Evolutionary conservation across 805 yeast genomes (phyloP).

Genomic region (Saccharomyces eubayanus): DNA sequence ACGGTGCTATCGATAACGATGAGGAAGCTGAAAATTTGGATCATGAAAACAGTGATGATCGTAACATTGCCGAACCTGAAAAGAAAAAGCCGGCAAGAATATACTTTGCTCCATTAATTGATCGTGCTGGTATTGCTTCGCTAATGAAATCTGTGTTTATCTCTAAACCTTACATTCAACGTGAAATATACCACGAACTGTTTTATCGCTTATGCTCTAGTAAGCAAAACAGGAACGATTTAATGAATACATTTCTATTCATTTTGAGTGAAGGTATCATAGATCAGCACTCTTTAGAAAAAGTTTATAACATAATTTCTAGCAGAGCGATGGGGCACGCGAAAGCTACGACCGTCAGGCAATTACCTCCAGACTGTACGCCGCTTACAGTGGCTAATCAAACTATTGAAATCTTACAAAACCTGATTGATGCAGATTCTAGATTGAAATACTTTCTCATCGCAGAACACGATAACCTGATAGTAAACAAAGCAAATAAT

Average conservation of each 20-base stretch:
- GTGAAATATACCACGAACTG: constrained; percentile 58
- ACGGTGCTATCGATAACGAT: constrained; percentile 10
- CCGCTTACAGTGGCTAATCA: constrained; percentile 70
- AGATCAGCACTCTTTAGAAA: constrained; percentile 53
- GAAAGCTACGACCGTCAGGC: constrained; percentile 6
- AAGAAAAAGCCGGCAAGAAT: constrained; percentile 31
- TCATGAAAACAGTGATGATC: constrained; percentile 5
- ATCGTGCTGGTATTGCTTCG: constrained; percentile 67
- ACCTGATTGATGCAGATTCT: constrained; percentile 55
- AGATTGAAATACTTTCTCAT: constrained; percentile 68
- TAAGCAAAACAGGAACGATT: constrained; percentile 70
- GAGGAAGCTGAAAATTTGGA: constrained; percentile 6
- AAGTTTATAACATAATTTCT: constrained; percentile 49
- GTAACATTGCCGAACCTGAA: constrained; percentile 13
- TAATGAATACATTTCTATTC: constrained; percentile 57
- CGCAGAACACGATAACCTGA: constrained; percentile 59
- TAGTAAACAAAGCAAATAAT: constrained; percentile 30
- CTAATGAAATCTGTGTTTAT: constrained; percentile 61
- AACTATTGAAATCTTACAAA: constrained; percentile 64
- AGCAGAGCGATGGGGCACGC: constrained; percentile 36
- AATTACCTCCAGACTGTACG: constrained; percentile 53
- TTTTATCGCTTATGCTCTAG: constrained; percentile 61
- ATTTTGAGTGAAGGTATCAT: constrained; percentile 68
- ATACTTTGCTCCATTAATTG: constrained; percentile 60
- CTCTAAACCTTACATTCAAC: constrained; percentile 55